These are phyloP conservation scores for Pseudogymnoascus sp. DNA, from an alignment of 2,329 filamentous ascomycete genomes.

Conservation along the genomic window DNA sequence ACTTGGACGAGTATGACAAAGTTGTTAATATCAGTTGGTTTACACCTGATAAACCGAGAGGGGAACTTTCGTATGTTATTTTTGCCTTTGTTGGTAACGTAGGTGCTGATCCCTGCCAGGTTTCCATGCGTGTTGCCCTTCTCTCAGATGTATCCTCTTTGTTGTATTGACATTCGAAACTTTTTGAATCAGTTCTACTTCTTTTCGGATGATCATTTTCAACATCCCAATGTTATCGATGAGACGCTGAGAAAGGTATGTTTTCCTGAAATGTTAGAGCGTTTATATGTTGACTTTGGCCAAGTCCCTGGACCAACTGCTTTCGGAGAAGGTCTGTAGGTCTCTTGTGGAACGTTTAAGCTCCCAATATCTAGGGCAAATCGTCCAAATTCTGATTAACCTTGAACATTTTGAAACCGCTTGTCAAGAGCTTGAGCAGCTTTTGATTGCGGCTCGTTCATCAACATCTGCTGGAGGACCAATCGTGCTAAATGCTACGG, in stretches of 20 bases:
- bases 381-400: conserved; percentile 97
- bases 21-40: conserved; percentile 97
- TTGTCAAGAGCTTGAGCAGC: conserved; percentile 77
- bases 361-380: conserved; percentile 92
- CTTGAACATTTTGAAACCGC: conserved; percentile 94
- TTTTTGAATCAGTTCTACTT: conserved; percentile 98
- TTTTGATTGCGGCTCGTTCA: conserved; percentile 77
- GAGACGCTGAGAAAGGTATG: conserved; percentile 71
- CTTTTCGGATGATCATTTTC: conserved; percentile 93
- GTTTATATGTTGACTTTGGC: conserved; percentile 7
- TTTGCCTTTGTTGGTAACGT: background rate
- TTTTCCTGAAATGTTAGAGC: conserved; percentile 9
- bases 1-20: conserved; percentile 84
- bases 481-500: conserved; percentile 71
- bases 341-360: conserved; percentile 79
- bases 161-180: conserved; percentile 96
- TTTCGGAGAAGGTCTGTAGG: conserved; percentile 85
- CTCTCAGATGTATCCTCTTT: conserved; percentile 97
- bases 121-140: conserved; percentile 96
- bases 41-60: conserved; percentile 65
- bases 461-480: conserved; percentile 73
- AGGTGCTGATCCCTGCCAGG: conserved; percentile 33
- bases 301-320: conserved; percentile 85
- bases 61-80: conserved; percentile 60
- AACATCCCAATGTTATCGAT: conserved; percentile 82